These are phyloP conservation scores for Penicillium waksmanii DNA, from an alignment of 495 filamentous ascomycete genomes.

Conservation along the genomic window DNA sequence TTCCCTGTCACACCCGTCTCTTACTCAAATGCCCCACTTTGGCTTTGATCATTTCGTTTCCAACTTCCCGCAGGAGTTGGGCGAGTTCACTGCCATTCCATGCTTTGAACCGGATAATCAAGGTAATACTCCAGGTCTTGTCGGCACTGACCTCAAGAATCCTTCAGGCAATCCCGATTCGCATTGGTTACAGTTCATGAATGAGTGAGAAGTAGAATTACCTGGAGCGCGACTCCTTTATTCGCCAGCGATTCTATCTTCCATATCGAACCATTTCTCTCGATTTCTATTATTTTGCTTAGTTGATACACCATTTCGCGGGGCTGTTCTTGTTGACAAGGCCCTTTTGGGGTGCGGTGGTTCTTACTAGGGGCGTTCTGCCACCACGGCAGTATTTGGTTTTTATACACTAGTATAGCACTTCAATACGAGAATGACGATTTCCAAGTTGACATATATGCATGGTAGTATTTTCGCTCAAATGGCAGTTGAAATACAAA, in stretches of 20 bases:
- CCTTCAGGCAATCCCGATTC: constrained; percentile 30
- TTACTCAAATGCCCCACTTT: constrained; percentile 44
- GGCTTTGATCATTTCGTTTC: constrained; percentile 52
- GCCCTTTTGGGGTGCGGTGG: background rate
- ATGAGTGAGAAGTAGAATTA: constrained; percentile 23
- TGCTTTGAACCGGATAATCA: constrained; percentile 49
- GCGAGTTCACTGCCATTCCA: constrained; percentile 52
- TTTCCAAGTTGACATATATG: background rate
- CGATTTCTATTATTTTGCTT: constrained; percentile 3
- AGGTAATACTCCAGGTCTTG: constrained; percentile 19
- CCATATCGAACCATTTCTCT: background rate
- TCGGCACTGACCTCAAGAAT: constrained; percentile 32
- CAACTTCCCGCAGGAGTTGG: constrained; percentile 51
- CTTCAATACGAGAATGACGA: background rate
- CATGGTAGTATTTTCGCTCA: background rate
- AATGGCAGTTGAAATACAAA: constrained; percentile 9
- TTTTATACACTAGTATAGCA: background rate
- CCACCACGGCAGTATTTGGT: background rate
- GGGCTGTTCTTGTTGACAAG: constrained; percentile 3
- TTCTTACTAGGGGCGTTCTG: background rate
- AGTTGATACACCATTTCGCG: constrained; percentile 14
- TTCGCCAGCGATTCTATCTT: constrained; percentile 3
- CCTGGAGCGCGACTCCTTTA: background rate
- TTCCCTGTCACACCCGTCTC: constrained; percentile 32
- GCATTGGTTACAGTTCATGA: constrained; percentile 48